A percentile compares a stretch with the other conserved stretches of the same genome.
phyloP scores from a whole-genome alignment of 108 stramenopile genomes.

The Chaetoceros tenuissimus region DNA sequence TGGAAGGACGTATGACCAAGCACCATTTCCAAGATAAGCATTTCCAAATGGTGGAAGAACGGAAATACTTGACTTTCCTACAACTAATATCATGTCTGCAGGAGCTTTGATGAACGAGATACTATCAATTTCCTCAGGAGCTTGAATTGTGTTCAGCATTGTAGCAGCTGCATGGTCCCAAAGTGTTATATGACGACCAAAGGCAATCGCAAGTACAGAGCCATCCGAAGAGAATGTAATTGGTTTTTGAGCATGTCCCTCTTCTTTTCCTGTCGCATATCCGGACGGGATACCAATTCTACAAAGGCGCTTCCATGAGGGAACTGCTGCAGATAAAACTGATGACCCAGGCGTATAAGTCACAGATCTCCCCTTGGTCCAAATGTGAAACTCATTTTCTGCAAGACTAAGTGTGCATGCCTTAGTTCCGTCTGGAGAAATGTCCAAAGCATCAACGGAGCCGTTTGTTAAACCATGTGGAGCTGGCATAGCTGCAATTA shows the following conservation, averaged over 20 bases:
- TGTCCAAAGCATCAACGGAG: conserved; percentile 41
- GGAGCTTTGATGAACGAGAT: conserved; percentile 27
- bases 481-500: conserved; percentile 57
- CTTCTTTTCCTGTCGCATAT: conserved; percentile 26
- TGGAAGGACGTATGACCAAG: not conserved
- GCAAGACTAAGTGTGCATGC: conserved; percentile 73
- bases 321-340: not conserved
- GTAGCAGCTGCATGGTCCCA: conserved; percentile 66
- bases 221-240: conserved; percentile 69
- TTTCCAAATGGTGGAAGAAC: conserved; percentile 52
- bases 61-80: conserved; percentile 28
- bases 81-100: conserved; percentile 44
- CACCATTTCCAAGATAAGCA: conserved; percentile 6
- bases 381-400: conserved; percentile 74
- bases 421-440: conserved; percentile 34
- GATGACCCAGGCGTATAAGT: not conserved
- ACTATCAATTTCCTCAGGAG: conserved; percentile 17
- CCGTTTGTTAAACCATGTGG: conserved; percentile 60
- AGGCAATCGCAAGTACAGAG: conserved; percentile 57
- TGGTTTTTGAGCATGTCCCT: conserved; percentile 10
- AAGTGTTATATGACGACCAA: conserved; percentile 49
- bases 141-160: conserved; percentile 27
- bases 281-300: conserved; percentile 66
- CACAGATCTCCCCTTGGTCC: conserved; percentile 28
- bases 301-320: conserved; percentile 62